These are phyloP conservation scores for Phytophthora syringae DNA, from an alignment of 352 stramenopile genomes.

Conservation along the genomic window DNA sequence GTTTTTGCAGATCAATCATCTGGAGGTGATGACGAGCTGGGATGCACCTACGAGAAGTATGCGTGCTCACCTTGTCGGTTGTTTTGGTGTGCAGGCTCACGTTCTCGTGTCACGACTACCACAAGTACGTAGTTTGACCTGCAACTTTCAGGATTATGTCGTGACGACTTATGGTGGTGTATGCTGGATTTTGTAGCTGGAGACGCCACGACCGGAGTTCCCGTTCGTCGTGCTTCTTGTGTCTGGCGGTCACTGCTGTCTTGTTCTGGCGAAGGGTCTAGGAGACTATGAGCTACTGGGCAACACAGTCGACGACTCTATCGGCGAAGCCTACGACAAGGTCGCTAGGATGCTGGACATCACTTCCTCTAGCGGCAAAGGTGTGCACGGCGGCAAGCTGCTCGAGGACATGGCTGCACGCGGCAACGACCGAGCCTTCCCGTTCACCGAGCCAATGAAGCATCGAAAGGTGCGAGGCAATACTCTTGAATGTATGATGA, in stretches of 20 bases:
- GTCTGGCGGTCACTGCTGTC: slow-evolving; percentile 98
- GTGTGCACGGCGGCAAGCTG: slow-evolving; percentile 91
- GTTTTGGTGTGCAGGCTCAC: slow-evolving; percentile 87
- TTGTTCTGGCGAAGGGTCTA: slow-evolving; percentile 94
- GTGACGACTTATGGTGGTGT: slow-evolving; percentile 1
- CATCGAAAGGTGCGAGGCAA: slow-evolving; percentile 54
- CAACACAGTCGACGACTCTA: slow-evolving; percentile 97
- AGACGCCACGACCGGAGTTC: slow-evolving; percentile 77
- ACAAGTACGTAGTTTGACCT: slow-evolving; percentile 37
- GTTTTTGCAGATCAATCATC: slow-evolving; percentile 97
- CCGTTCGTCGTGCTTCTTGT: slow-evolving; percentile 98
- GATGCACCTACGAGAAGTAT: background rate
- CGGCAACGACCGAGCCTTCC: slow-evolving; percentile 91
- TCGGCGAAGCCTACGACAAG: slow-evolving; percentile 99
- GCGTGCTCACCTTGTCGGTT: background rate
- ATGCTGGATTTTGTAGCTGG: slow-evolving; percentile 28
- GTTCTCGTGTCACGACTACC: slow-evolving; percentile 94
- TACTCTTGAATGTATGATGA: background rate
- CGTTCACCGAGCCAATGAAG: slow-evolving; percentile 94
- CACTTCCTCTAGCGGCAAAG: slow-evolving; percentile 42
- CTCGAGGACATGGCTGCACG: slow-evolving; percentile 93
- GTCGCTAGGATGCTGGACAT: slow-evolving; percentile 95
- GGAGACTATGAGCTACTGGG: slow-evolving; percentile 94
- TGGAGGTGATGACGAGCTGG: slow-evolving; percentile 80
- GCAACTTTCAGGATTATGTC: background rate